These are phyloP conservation scores for Boletus semigastroideus DNA, from an alignment of 1,284 basidiomycete genomes.

Conservation along the genomic window DNA sequence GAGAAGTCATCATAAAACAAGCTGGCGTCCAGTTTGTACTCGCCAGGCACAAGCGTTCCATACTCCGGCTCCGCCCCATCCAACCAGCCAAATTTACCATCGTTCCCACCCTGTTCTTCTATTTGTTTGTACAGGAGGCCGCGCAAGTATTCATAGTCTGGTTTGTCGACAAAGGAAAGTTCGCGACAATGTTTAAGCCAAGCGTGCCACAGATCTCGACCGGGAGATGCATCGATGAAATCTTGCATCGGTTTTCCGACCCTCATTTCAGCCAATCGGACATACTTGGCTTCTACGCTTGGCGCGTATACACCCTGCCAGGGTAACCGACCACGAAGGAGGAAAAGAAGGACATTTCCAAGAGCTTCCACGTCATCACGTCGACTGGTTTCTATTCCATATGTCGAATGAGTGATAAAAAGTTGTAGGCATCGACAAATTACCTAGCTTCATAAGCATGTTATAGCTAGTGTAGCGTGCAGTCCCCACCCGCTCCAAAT, in stretches of 20 bases:
- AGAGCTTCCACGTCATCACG: not conserved
- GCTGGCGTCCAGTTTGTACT: not conserved
- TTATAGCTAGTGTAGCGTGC: not conserved
- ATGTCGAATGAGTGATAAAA: not conserved
- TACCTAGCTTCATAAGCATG: not conserved
- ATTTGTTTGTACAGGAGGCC: not conserved
- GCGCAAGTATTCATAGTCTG: not conserved
- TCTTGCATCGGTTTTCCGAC: not conserved
- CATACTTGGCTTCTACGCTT: not conserved
- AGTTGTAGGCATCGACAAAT: not conserved
- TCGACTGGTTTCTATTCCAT: not conserved
- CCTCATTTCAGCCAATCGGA: not conserved
- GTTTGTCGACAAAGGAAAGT: not conserved
- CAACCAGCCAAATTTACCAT: not conserved
- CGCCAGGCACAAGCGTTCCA: not conserved
- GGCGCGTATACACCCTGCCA: not conserved
- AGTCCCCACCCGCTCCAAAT: not conserved
- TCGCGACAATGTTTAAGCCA: not conserved
- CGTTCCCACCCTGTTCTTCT: not conserved
- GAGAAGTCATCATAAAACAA: not conserved
- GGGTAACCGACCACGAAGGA: not conserved
- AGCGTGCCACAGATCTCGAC: not conserved
- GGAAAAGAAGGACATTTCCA: not conserved
- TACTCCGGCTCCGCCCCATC: not conserved
- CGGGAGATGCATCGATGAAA: not conserved